A percentile compares a stretch with the other conserved stretches of the same genome.
phyloP scores from a whole-genome alignment of 305 asterid genomes.

The Solanum hybrid region DNA sequence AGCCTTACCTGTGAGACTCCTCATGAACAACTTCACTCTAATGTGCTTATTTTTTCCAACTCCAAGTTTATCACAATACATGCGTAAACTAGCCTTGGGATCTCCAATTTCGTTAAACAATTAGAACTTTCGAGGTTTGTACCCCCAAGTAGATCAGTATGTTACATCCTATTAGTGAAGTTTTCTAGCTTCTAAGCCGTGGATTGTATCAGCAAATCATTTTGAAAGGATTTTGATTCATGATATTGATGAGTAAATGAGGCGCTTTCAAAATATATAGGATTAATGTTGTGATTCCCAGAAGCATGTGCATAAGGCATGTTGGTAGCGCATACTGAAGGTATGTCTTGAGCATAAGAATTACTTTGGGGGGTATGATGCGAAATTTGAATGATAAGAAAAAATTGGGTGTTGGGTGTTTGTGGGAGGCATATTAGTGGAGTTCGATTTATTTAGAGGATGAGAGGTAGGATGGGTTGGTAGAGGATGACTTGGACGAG shows the following conservation, averaged over 20 bases:
- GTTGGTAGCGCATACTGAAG: not conserved
- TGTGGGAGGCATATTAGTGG: not conserved
- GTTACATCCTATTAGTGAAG: not conserved
- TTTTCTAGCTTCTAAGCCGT: not conserved
- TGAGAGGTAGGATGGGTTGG: not conserved
- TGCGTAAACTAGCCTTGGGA: not conserved
- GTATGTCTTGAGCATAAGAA: not conserved
- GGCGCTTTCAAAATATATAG: not conserved
- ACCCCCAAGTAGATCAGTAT: not conserved
- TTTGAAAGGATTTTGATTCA: not conserved
- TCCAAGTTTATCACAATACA: not conserved
- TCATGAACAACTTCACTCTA: not conserved
- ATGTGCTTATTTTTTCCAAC: not conserved
- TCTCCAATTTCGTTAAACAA: not conserved
- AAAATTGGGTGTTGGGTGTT: not conserved
- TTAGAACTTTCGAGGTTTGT: not conserved
- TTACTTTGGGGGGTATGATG: not conserved
- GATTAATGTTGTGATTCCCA: not conserved
- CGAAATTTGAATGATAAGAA: not conserved
- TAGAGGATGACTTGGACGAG: not conserved
- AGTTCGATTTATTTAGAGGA: not conserved
- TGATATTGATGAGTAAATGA: not conserved
- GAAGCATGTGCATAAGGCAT: not conserved
- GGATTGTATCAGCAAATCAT: not conserved
- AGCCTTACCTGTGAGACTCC: not conserved